Evolutionary conservation across 1,284 basidiomycete species (phyloP).

Genomic region (Puccinia novopanici): DNA sequence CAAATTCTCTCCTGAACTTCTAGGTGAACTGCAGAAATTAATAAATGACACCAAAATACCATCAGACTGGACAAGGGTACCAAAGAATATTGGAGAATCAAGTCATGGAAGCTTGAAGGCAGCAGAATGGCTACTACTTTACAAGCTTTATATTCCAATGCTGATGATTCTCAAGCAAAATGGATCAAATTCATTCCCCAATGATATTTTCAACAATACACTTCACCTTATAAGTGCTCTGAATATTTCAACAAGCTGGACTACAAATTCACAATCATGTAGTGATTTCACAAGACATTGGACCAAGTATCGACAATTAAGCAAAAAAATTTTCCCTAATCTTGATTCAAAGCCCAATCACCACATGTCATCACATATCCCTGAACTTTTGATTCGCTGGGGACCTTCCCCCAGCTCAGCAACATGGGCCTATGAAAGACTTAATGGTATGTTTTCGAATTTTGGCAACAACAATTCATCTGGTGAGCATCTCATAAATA

Average conservation of each 20-base stretch:
- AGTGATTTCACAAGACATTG: constrained; percentile 30
- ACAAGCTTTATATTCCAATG: constrained; percentile 23
- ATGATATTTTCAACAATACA: constrained; percentile 26
- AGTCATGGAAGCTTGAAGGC: too few species aligned
- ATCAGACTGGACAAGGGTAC: constrained; percentile 20
- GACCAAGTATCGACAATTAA: constrained; percentile 19
- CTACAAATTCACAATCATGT: constrained; percentile 5
- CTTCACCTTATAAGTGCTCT: constrained; percentile 21
- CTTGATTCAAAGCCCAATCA: constrained; percentile 11
- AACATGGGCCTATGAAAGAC: constrained; percentile 31
- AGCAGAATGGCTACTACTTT: constrained; percentile 29
- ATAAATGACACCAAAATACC: not conserved
- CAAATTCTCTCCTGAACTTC: too few species aligned
- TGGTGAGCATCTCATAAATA: constrained; percentile 9
- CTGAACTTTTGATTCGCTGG: constrained; percentile 12
- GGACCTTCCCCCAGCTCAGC: not conserved
- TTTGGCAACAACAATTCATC: constrained; percentile 1
- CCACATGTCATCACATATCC: constrained; percentile 24
- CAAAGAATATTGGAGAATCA: constrained; percentile 1
- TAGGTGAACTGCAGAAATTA: too few species aligned
- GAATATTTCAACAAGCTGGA: constrained; percentile 26
- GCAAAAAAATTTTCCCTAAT: constrained; percentile 17
- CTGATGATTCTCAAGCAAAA: not conserved
- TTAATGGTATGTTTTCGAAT: constrained; percentile 21
- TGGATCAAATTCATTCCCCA: not conserved